These are phyloP conservation scores for Brassica balearica DNA, from an alignment of 441 rosid species.

Conservation along the genomic window DNA sequence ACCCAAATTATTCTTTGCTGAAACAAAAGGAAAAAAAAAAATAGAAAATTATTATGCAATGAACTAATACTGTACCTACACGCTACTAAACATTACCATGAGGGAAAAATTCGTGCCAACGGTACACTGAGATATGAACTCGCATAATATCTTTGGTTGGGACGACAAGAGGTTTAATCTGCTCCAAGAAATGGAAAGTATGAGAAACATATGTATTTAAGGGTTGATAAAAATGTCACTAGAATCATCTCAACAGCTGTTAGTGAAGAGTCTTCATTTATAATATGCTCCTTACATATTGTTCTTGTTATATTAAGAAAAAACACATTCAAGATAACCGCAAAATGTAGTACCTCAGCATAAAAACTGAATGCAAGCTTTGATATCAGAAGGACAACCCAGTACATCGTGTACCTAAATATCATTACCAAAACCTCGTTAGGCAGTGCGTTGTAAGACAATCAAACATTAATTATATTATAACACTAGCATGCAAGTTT, in stretches of 20 bases:
- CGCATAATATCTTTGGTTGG: slow-evolving; percentile 61
- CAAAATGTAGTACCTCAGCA: slow-evolving; percentile 59
- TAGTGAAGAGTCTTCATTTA: background rate
- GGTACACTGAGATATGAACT: slow-evolving; percentile 47
- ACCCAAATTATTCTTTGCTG: slow-evolving; percentile 74
- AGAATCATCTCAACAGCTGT: slow-evolving; percentile 11
- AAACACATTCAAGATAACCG: slow-evolving; percentile 6
- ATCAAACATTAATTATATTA: background rate
- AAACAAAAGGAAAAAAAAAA: slow-evolving; percentile 23
- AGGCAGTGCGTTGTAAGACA: slow-evolving; percentile 18
- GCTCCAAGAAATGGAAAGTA: slow-evolving; percentile 31
- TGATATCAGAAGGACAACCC: slow-evolving; percentile 68
- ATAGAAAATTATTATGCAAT: background rate
- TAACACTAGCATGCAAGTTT: slow-evolving; percentile 15
- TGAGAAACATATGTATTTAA: slow-evolving; percentile 22
- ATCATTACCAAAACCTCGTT: slow-evolving; percentile 17
- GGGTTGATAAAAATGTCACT: slow-evolving; percentile 4
- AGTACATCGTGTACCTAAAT: slow-evolving; percentile 77
- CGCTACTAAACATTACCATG: slow-evolving; percentile 53
- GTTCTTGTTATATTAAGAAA: background rate
- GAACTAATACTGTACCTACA: slow-evolving; percentile 2
- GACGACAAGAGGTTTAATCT: slow-evolving; percentile 75
- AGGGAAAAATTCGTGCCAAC: slow-evolving; percentile 87
- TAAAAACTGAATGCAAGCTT: slow-evolving; percentile 81
- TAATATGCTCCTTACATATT: background rate